Evolutionary conservation across 768 basidiomycete species (phyloP).

Genomic region (Trametes meyenii): DNA sequence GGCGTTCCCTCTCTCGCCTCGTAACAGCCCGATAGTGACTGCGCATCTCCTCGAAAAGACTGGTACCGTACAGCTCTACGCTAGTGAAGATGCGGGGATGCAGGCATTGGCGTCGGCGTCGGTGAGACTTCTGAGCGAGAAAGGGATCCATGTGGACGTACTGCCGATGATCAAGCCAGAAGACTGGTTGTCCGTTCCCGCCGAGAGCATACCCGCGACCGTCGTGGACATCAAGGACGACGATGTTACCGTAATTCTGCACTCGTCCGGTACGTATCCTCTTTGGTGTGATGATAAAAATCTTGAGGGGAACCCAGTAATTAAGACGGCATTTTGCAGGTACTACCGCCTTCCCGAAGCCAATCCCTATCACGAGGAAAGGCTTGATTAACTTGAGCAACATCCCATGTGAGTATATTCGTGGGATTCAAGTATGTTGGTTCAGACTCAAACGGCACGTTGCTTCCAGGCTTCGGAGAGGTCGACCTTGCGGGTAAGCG

Average conservation of each 20-base stretch:
- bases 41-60: slow-evolving; percentile 30
- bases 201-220: too few relatives aligned
- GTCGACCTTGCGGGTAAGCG: slow-evolving; percentile 20
- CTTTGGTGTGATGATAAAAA: background rate
- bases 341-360: slow-evolving; percentile 19
- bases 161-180: slow-evolving; percentile 3
- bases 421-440: background rate
- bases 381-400: slow-evolving; percentile 13
- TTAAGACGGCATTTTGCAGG: background rate
- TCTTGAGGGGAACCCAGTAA: background rate
- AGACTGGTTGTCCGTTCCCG: background rate
- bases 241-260: slow-evolving; percentile 1
- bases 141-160: background rate
- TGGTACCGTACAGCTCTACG: background rate
- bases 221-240: background rate
- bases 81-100: slow-evolving; percentile 1
- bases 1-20: slow-evolving; percentile 38
- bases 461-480: slow-evolving; percentile 15
- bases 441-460: background rate
- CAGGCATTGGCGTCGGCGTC: slow-evolving; percentile 1
- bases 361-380: background rate
- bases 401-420: slow-evolving; percentile 12
- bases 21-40: slow-evolving; percentile 34
- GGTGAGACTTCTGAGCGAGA: background rate
- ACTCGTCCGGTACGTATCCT: background rate